Base-by-base conservation (phyloP, 2,329 filamentous ascomycete species). In the Cytospora piceae region DNA sequence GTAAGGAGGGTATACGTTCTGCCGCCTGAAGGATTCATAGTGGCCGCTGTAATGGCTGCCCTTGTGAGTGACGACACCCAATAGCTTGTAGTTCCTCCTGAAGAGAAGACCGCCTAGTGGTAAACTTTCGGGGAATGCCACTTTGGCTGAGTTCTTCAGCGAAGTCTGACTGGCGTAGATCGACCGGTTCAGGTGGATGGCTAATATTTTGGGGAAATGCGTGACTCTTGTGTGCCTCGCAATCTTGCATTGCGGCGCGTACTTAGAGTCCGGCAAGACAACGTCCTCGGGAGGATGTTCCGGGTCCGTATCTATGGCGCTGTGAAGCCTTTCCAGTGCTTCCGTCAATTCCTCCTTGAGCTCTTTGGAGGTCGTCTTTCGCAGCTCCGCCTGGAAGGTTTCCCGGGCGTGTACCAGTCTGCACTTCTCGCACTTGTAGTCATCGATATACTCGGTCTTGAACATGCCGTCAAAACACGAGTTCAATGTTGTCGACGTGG, bases 41-140 rank as follows among this genome's bases (percentile, higher is more conserved):
- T 99, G 95, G 0, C 95, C 95, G 72, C 93, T 97, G 74, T 97
- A 90, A 75, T 99, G 95, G 68, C 92, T 96, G 46, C 95, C 95
- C 73, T 96, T 96, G 75, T 99, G 95, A 27, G 92, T 96, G 42
- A 99, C 93, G 42, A 96, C 87, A 15, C 90, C 93, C 0, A 96
- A 84, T 6, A 99, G 82, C 72, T 89, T 92, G 78, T 97, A 99
- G 74, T 86, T 90, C 69, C 88, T 90, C 73, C 90, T 88, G 64
- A 90, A 85, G 53, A 95, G 78, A 29, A 98, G 80, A 0, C 93
- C 88, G 1, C 95, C 95, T 3, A 99, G 81, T 0, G 91, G 87
- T 2, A 99, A 78, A n/a, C 85, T 84, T 76, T 98, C 94, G 0
- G 94, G 94, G 72, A 98, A 99, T 0, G 91, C 82, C 2, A 99